Base-by-base conservation (phyloP, 164 flowering plant genomes). In the Stephania yunnanensis region DNA sequence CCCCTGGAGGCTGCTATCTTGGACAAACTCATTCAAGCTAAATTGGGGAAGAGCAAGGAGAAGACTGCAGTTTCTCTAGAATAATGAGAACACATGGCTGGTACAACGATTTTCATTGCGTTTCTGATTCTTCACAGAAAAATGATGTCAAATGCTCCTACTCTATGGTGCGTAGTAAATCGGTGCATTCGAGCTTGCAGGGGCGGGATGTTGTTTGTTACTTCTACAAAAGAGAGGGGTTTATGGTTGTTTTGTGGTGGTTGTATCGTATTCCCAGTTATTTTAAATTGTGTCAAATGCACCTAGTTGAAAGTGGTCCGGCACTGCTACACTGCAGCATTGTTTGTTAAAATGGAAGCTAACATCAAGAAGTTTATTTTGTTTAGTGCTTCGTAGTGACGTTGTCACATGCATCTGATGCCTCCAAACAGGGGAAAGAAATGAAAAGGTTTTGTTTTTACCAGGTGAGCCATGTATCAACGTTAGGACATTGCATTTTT, bases 11-110 rank as follows among this genome's bases (percentile, higher is more conserved):
- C 94, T 36, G 89, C 99, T 12, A 91, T 96, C 77, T 83, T 96
- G 86, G 98, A 96, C 80, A 93, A 83, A 79, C 93, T 96, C n/a
- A 86, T 94, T 80, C 93, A 91, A 75, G 92, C 91, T 58, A 96
- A 96, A 79, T 78, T 92, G 79, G 86, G 87, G 9, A 93, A 86
- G 80, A 74, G 82, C 70, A 78, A 79, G 75, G 88, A 83, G 69
- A 85, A 81, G 64, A 78, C 74, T 15, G 73, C 84, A 46, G 55
- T 15, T 71, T 73, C 78, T 80, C 81, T 77, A 58, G 17, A 10
- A 31, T 7, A 19, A 58, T 58, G 64, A 58, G 42, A 58, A 15
- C 19, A n/a, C 64, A 10, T 3, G 64, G 64, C 64, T 58, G 20
- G 20, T 58, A 12, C 61, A 15, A 58, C 20, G n/a, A 50, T 50